Percentiles rank a stretch among this genome's conserved stretches.
These are phyloP conservation scores for Chaetothyriales sp. DNA, from an alignment of 2,329 filamentous ascomycete genomes.

Conservation along the genomic window DNA sequence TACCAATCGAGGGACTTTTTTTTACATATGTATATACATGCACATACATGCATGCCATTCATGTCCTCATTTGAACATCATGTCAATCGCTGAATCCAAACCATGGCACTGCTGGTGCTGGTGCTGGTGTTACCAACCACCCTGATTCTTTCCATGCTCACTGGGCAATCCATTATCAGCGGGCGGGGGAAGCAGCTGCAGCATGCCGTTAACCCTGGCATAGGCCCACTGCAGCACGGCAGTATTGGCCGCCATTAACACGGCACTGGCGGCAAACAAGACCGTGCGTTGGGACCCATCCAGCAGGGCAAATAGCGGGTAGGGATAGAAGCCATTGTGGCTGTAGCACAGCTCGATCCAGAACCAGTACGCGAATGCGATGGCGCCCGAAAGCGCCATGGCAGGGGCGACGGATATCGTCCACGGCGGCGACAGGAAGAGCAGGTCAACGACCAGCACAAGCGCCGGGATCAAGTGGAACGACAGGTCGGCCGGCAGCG, in stretches of 20 bases:
- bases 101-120: background rate
- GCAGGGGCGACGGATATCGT: conserved; percentile 40
- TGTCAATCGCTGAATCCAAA: no score
- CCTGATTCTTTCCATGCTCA: background rate
- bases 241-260: conserved; percentile 59
- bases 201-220: conserved; percentile 34
- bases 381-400: conserved; percentile 33
- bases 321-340: conserved; percentile 54
- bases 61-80: no score
- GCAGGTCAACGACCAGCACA: conserved; percentile 40
- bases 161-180: background rate
- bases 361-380: conserved; percentile 49
- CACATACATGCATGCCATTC: background rate
- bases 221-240: conserved; percentile 57
- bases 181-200: background rate
- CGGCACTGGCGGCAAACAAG: conserved; percentile 57
- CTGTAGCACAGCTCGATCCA: conserved; percentile 50
- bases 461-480: conserved; percentile 42
- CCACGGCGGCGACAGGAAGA: conserved; percentile 49
- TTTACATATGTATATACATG: background rate
- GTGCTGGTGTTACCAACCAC: background rate
- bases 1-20: background rate
- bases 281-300: conserved; percentile 50
- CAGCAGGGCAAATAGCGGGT: conserved; percentile 65
- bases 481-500: conserved; percentile 25